These are phyloP conservation scores for Urochloa ruziziensis DNA, from an alignment of 176 grass and related monocot species.

Conservation along the genomic window DNA sequence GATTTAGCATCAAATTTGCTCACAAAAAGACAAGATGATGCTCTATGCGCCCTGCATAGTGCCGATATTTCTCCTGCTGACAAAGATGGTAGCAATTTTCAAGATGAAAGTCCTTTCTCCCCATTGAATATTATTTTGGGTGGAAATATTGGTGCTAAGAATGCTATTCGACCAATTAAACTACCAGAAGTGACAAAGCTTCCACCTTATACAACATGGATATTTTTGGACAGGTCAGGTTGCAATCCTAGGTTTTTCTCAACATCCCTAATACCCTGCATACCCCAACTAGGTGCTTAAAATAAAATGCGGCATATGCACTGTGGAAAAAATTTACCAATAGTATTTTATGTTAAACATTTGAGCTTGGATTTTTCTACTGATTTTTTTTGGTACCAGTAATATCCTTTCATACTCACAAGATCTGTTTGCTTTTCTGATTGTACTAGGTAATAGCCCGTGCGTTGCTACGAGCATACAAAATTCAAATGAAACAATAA, in stretches of 20 bases:
- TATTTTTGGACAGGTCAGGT: constrained; percentile 83
- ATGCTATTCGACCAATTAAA: constrained; percentile 61
- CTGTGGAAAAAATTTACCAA: background rate
- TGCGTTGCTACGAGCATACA: too few species aligned
- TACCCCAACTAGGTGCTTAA: background rate
- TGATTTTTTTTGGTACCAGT: background rate
- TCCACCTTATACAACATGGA: constrained; percentile 91
- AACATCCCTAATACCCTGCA: background rate
- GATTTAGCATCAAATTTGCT: constrained; percentile 65
- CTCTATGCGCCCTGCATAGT: constrained; percentile 50
- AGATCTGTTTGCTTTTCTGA: background rate
- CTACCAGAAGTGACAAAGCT: constrained; percentile 53
- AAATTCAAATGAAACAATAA: too few species aligned
- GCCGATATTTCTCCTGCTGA: constrained; percentile 52
- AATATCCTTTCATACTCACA: background rate
- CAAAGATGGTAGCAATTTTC: constrained; percentile 52
- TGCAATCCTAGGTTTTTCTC: constrained; percentile 16
- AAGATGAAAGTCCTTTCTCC: constrained; percentile 65
- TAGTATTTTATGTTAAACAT: background rate
- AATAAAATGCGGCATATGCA: background rate
- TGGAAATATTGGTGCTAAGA: constrained; percentile 60
- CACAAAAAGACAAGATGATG: constrained; percentile 77
- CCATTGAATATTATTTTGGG: constrained; percentile 53
- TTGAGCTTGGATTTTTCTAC: background rate
- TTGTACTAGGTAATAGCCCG: too few species aligned